Evolutionary conservation across 1,284 basidiomycete species (phyloP).

Genomic region (Leccinum variabile): DNA sequence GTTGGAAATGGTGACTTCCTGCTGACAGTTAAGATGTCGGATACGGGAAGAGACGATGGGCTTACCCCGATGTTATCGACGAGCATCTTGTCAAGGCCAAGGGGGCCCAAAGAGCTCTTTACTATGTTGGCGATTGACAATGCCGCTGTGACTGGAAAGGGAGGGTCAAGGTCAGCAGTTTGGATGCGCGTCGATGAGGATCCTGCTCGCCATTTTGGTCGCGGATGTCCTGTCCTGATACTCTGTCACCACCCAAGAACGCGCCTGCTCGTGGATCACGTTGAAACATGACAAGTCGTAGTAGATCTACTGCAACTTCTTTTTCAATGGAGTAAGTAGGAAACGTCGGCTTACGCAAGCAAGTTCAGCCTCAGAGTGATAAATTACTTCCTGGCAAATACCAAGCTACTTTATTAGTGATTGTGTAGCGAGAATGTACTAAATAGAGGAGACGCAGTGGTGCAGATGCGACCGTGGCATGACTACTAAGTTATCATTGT

Average conservation of each 20-base stretch:
- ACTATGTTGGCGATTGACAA: constrained; percentile 97
- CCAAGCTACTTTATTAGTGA: background rate
- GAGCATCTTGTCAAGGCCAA: constrained; percentile 97
- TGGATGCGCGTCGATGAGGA: background rate
- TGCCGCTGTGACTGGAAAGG: constrained; percentile 81
- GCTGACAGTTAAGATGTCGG: constrained; percentile 13
- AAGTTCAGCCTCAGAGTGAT: background rate
- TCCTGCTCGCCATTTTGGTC: constrained; percentile 84
- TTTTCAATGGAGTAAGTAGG: constrained; percentile 8
- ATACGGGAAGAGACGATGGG: constrained; percentile 5
- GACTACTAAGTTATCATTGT: constrained; percentile 7
- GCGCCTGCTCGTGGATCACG: constrained; percentile 84
- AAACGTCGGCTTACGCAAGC: constrained; percentile 31
- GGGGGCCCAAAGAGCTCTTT: constrained; percentile 94
- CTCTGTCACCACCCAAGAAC: constrained; percentile 91
- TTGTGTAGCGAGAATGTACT: background rate
- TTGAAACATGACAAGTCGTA: constrained; percentile 62
- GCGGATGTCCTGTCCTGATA: constrained; percentile 93
- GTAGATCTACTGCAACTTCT: background rate
- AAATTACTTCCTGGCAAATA: background rate
- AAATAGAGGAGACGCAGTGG: constrained; percentile 12
- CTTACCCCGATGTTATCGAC: constrained; percentile 97
- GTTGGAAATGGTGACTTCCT: constrained; percentile 99
- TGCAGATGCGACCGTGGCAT: background rate
- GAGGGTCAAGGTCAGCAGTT: constrained; percentile 1